These are phyloP conservation scores for Aspergillus avenaceus DNA, from an alignment of 495 filamentous ascomycete genomes.

Conservation along the genomic window DNA sequence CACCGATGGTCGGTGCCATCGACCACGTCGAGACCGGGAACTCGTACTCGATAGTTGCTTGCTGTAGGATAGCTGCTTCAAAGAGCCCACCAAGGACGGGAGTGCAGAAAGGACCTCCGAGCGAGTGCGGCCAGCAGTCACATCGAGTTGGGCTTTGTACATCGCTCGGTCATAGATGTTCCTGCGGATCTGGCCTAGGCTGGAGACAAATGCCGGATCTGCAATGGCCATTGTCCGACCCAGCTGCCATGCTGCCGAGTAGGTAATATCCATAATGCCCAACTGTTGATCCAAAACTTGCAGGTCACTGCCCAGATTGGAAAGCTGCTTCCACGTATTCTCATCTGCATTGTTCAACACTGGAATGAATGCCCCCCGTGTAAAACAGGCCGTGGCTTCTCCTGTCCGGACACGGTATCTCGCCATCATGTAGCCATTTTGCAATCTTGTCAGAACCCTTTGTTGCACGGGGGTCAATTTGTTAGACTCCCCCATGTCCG, in stretches of 20 bases:
- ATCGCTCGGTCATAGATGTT: neutral
- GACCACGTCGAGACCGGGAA: too few species aligned
- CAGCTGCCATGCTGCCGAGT: conserved; percentile 45
- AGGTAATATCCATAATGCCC: conserved; percentile 48
- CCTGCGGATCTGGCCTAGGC: conserved; percentile 21
- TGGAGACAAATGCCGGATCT: conserved; percentile 21
- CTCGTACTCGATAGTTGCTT: too few species aligned
- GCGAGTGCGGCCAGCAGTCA: neutral
- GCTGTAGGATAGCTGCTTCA: too few species aligned
- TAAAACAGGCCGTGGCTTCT: conserved; percentile 1
- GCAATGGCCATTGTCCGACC: conserved; percentile 31
- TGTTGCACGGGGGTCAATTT: too few species aligned
- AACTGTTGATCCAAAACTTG: conserved; percentile 42
- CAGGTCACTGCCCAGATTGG: conserved; percentile 16
- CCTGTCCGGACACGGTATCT: conserved; percentile 19
- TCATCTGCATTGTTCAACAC: neutral
- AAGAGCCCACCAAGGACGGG: too few species aligned
- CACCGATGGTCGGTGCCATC: neutral
- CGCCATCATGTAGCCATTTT: conserved; percentile 31
- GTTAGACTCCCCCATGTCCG: too few species aligned
- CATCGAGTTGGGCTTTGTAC: neutral
- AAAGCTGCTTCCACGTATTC: neutral
- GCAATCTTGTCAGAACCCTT: neutral
- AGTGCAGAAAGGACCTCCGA: neutral
- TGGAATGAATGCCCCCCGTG: neutral